Conservation (phyloP, 257 asterid species). For the Solanum appendiculatum region DNA sequence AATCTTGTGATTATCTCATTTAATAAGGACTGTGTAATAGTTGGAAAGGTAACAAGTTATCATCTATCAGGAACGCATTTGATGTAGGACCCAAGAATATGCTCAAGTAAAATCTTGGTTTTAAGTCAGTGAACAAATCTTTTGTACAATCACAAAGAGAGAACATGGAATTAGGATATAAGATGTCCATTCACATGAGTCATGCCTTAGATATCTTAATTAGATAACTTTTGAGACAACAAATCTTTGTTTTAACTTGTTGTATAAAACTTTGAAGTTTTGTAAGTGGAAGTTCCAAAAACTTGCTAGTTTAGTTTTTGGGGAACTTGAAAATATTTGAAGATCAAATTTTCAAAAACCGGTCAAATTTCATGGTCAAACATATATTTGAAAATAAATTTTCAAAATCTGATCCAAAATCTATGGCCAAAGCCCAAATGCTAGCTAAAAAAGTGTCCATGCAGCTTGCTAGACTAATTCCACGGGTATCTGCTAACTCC, state of each 20-base stretch:
- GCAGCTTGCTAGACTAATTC: background rate
- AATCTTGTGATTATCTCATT: background rate
- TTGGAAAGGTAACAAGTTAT: background rate
- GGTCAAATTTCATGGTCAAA: background rate
- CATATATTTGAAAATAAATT: background rate
- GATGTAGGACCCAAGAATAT: background rate
- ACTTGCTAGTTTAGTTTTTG: too few relatives aligned
- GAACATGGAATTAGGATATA: background rate
- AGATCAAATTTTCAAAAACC: too few relatives aligned
- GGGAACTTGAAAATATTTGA: background rate
- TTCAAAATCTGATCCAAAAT: background rate
- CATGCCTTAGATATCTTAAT: background rate
- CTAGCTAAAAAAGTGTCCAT: background rate
- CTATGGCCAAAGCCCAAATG: background rate
- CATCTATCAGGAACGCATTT: background rate
- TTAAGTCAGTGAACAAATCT: background rate
- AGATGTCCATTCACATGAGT: background rate
- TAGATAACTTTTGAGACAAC: background rate
- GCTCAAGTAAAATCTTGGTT: background rate
- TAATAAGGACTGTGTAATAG: background rate
- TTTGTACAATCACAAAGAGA: background rate
- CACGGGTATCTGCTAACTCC: background rate
- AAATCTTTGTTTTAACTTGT: background rate
- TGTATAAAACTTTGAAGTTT: background rate
- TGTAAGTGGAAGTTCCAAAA: background rate